Percentiles rank a stretch among this genome's conserved stretches.
Conservation (phyloP, 1,284 basidiomycete genomes). For the Heterobasidion parviporum region DNA sequence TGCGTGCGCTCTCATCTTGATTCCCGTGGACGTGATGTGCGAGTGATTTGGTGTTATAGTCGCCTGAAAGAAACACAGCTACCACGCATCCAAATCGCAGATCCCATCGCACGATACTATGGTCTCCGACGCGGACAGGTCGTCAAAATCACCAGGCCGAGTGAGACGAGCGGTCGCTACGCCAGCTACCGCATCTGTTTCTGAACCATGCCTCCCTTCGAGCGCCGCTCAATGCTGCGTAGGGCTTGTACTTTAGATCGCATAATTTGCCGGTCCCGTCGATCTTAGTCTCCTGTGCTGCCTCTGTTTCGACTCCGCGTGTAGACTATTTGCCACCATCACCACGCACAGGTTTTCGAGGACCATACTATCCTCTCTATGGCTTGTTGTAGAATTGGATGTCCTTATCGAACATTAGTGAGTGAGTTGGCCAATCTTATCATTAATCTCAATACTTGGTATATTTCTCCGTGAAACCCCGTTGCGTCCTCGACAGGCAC, state of each 20-base stretch:
- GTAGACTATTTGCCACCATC: neutral
- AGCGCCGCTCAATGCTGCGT: neutral
- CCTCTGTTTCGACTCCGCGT: neutral
- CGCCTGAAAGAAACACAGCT: conserved; percentile 97
- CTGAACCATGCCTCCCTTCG: conserved; percentile 26
- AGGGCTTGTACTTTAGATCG: neutral
- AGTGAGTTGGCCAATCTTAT: too few relatives aligned
- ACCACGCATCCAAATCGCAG: conserved; percentile 91
- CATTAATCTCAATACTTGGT: too few relatives aligned
- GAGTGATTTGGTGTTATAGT: conserved; percentile 32
- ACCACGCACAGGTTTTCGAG: neutral
- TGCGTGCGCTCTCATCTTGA: conserved; percentile 35
- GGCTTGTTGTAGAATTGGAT: neutral
- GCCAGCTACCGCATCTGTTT: conserved; percentile 90
- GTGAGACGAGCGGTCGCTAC: conserved; percentile 95
- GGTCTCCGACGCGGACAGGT: conserved; percentile 93
- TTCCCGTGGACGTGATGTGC: conserved; percentile 4
- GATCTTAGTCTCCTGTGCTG: neutral
- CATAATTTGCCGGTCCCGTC: neutral
- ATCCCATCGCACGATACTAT: conserved; percentile 97
- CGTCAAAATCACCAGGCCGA: conserved; percentile 95
- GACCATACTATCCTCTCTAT: neutral
- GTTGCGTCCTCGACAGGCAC: too few relatives aligned
- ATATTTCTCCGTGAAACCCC: too few relatives aligned
- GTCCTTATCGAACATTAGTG: too few relatives aligned